Conservation (phyloP, 176 grass and related monocot species). For the Phoenix dactylifera region DNA sequence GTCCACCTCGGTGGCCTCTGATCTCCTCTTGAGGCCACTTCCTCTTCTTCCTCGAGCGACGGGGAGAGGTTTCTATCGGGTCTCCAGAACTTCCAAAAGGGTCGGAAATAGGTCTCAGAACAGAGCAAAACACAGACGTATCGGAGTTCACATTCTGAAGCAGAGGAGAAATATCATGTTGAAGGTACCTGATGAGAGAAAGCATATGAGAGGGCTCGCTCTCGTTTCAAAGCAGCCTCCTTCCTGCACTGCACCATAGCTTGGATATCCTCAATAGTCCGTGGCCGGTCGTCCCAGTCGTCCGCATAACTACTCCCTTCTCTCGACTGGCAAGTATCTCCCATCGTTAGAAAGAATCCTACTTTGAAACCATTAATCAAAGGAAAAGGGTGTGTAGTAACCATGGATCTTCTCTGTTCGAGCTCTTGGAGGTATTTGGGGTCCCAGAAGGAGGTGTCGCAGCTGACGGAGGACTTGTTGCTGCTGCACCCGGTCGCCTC, state of each 20-base stretch:
- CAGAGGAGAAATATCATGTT: too few relatives aligned
- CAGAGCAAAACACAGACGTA: too few relatives aligned
- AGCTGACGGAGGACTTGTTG: constrained; percentile 72
- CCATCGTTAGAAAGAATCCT: too few relatives aligned
- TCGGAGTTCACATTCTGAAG: neutral
- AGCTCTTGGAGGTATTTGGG: constrained; percentile 68
- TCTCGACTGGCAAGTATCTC: constrained; percentile 29
- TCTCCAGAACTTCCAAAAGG: neutral
- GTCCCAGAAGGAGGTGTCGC: constrained; percentile 67
- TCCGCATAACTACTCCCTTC: constrained; percentile 85
- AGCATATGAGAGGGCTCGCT: constrained; percentile 76
- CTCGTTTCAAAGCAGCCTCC: constrained; percentile 77
- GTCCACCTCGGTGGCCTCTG: constrained; percentile 43
- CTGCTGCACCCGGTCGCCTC: constrained; percentile 47
- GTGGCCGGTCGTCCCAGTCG: constrained; percentile 76
- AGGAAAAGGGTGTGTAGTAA: neutral
- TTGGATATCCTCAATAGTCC: constrained; percentile 91
- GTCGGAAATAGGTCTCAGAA: too few relatives aligned
- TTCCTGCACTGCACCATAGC: constrained; percentile 69
- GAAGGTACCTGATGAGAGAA: constrained; percentile 69
- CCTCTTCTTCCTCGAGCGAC: constrained; percentile 49
- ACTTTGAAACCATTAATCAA: too few relatives aligned
- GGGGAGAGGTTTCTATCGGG: constrained; percentile 38
- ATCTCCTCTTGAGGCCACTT: constrained; percentile 21
- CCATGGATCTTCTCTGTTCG: constrained; percentile 66